phyloP scores from a whole-genome alignment of 139 green algal species.

The Chlorella sp. region DNA sequence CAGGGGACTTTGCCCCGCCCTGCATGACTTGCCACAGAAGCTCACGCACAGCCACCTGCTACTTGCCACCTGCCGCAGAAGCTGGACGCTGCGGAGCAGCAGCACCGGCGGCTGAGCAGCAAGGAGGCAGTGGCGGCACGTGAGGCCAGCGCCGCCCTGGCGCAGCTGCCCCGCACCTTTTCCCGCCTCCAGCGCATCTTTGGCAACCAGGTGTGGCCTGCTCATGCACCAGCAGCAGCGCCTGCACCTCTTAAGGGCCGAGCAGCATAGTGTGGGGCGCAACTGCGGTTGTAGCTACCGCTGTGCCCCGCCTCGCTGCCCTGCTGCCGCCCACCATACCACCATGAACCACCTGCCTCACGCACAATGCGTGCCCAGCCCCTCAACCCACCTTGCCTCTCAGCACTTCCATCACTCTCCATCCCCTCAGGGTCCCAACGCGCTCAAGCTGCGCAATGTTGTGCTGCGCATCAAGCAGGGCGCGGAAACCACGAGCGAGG shows the following conservation, averaged over 20 bases:
- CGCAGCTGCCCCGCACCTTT: constrained; percentile 39
- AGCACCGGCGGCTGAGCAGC: constrained; percentile 29
- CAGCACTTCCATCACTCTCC: not conserved
- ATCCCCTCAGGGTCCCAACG: constrained; percentile 14
- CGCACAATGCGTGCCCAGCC: not conserved
- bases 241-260: no score
- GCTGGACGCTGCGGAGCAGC: constrained; percentile 4
- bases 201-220: constrained; percentile 3
- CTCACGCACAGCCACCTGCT: no score
- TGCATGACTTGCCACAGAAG: no score
- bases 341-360: no score
- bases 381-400: not conserved
- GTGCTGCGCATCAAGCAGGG: constrained; percentile 25
- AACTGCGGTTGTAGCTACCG: not conserved
- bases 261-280: not conserved
- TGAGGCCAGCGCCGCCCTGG: not conserved
- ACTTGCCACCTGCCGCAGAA: not conserved
- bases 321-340: not conserved
- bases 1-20: not conserved
- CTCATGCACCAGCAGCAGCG: no score
- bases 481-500: not conserved
- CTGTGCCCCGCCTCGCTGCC: not conserved
- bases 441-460: constrained; percentile 32
- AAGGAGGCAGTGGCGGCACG: constrained; percentile 23
- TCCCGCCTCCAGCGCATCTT: constrained; percentile 43